Base-by-base conservation (phyloP, 164 flowering plant species). In the Dillenia suffruticosa region DNA sequence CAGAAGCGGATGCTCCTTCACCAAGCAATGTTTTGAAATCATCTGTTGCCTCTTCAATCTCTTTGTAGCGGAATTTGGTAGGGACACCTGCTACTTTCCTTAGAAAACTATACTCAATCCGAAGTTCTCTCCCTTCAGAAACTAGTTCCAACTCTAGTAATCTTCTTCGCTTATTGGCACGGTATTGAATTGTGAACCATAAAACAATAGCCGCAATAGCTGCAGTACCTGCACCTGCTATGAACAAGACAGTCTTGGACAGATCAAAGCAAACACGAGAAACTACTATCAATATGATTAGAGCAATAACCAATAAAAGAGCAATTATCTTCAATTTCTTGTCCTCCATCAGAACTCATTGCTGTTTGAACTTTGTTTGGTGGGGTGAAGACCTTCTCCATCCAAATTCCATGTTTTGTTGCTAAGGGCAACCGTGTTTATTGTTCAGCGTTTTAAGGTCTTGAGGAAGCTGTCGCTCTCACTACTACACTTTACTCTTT, bases 71-170 rank as follows among this genome's bases (percentile, higher is more conserved):
- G 69, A 85, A 93, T 54, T 80, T 85, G 0, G 77, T 80, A 0
- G 97, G 97, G 44, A 89, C 75, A 1, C 97, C 97, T 19, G 94
- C 96, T 12, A 89, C 92, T 71, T 75, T 84, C 19, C 94, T 62
- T 0, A 92, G 80, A 70, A 89, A 92, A 69, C 94, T 92, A 72
- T 87, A 92, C 73, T 87, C 94, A 10, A 78, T 63, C 0, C 94
- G 81, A 26, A 92, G 85, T 77, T 89, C 89, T 3, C 70, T 69
- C 11, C 87, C 81, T 57, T 89, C 88, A 1, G 81, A 70, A 1
- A 58, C 76, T 6, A 68, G 14, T 49, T 67, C 65, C 0, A 58
- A 66, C 62, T 75, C 87, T 10, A 78, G 45, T 48, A 72, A 8
- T 46, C 22, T 51, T n/a, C 79, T 62, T 7, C 82, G 57, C 9